Conservation (phyloP, 2,329 filamentous ascomycete genomes). For the Colletotrichum musae region DNA sequence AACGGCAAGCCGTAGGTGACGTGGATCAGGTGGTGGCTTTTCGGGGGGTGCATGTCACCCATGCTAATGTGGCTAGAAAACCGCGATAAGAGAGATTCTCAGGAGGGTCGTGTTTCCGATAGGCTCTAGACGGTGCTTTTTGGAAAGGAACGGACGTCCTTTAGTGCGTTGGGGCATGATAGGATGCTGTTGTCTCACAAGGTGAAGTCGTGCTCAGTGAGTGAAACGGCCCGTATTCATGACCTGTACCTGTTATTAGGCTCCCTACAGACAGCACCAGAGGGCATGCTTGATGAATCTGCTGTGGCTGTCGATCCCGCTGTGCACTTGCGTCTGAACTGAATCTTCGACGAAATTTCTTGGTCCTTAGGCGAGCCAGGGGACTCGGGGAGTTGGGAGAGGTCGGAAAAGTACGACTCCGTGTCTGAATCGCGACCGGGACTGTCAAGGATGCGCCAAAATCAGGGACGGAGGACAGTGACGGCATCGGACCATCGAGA, state of each 20-base stretch:
- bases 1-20: conserved; percentile 33
- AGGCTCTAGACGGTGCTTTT: conserved; percentile 23
- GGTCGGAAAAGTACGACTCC: conserved; percentile 19
- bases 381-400: conserved; percentile 17
- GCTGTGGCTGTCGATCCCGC: conserved; percentile 11
- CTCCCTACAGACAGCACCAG: too few relatives aligned
- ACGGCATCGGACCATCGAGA: conserved; percentile 24
- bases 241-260: too few relatives aligned
- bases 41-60: conserved; percentile 11
- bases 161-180: conserved; percentile 22
- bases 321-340: not conserved
- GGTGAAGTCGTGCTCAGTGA: not conserved
- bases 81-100: conserved; percentile 24
- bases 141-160: conserved; percentile 3
- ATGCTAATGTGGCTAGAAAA: conserved; percentile 26
- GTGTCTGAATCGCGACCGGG: conserved; percentile 10
- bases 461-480: conserved; percentile 32
- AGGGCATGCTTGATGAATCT: not conserved
- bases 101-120: conserved; percentile 17
- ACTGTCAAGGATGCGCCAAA: conserved; percentile 28
- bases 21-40: not conserved
- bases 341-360: too few relatives aligned
- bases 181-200: conserved; percentile 17
- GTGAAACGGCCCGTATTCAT: conserved; percentile 14
- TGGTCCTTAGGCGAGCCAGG: too few relatives aligned